Base-by-base conservation (phyloP, 75 land plant species). In the Chamaecyparis obtusa region DNA sequence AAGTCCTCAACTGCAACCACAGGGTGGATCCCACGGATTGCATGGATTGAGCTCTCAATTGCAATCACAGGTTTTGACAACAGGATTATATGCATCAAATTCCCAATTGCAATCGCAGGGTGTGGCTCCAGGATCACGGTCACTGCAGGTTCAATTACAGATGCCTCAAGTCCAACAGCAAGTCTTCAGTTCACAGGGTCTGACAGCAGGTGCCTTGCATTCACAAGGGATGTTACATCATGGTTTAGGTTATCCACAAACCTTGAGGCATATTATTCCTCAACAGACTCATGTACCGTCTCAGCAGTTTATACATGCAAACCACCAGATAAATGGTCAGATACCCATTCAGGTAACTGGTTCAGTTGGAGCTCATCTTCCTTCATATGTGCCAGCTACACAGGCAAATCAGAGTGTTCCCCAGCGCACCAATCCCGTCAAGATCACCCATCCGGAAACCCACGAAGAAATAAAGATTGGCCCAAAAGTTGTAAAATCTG, bases 371-470 rank as follows among this genome's bases (percentile, higher is more conserved):
- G 79, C 90, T 7, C 90, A 86, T 60, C 85, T 95, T 27, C 51
- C 90, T 8, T 87, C 85, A 54, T 94, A 94, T 43, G 91, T 90
- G 85, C 15, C 91, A 1, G 92, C 86, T 10, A 91, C 92, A 81
- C 92, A 90, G 84, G 86, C 91, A 49, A 93, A 86, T 39, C 94
- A 87, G 85, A 92, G 88, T 90, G 86, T 79, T 85, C 87, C 83
- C 30, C 89, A 75, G 35, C 96, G 94, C 30, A 94, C 89, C 80
- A 86, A 78, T 48, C 86, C 94, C 57, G 94, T 98, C 2, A 95
- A 93, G 89, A 98, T 98, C 84, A 97, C 97, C 87, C 87, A 98
- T 90, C 99, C 99, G 2, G 79, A 95, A 0, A 98, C 99, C 15
- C 98, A 93, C 87, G 95, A 96, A 87, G 99, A 94, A 81, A 44